phyloP scores from a whole-genome alignment of 495 filamentous ascomycete genomes.

The Aspergillus hancockii region DNA sequence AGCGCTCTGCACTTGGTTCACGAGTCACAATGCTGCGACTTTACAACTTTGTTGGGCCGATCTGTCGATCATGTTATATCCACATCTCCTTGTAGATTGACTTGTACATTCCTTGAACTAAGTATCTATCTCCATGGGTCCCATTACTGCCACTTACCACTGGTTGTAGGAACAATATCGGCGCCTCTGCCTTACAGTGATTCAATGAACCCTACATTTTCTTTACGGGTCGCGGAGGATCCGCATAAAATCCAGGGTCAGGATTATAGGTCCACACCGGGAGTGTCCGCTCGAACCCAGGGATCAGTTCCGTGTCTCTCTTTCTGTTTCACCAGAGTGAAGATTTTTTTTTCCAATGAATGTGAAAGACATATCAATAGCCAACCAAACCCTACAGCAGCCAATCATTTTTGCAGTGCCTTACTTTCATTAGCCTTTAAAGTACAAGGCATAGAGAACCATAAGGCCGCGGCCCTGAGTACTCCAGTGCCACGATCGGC shows the following conservation, averaged over 20 bases:
- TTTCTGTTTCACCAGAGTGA: neutral
- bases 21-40: neutral
- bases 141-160: neutral
- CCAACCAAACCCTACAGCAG: neutral
- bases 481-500: neutral
- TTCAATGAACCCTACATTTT: neutral
- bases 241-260: neutral
- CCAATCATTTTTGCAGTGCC: neutral
- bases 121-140: neutral
- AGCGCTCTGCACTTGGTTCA: neutral
- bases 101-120: neutral
- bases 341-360: neutral
- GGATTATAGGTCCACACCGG: constrained; percentile 19
- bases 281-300: constrained; percentile 19
- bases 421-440: neutral
- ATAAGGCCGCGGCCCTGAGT: neutral
- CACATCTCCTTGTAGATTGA: neutral
- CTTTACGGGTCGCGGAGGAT: neutral
- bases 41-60: neutral
- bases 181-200: too few species aligned
- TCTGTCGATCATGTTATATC: neutral
- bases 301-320: neutral
- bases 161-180: neutral
- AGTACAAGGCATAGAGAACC: neutral
- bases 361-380: neutral